Evolutionary conservation across 768 basidiomycete genomes (phyloP).

Genomic region (Tulasnella sp.): DNA sequence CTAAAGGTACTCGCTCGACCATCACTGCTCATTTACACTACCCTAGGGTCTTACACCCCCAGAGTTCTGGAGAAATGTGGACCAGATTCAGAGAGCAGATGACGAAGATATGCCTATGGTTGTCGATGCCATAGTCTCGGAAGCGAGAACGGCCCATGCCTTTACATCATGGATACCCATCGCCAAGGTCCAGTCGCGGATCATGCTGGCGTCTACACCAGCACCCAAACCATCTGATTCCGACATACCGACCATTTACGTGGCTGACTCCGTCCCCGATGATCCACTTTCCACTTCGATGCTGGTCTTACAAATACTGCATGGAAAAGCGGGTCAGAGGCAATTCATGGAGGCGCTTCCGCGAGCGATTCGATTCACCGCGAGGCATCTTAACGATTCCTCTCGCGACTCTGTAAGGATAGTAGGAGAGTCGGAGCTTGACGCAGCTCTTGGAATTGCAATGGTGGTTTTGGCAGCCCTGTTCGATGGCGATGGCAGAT

Average conservation of each 20-base stretch:
- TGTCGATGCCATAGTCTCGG: constrained; percentile 24
- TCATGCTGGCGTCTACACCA: neutral
- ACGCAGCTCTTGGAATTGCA: constrained; percentile 56
- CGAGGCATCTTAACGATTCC: constrained; percentile 31
- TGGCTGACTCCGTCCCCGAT: neutral
- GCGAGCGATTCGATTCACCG: constrained; percentile 41
- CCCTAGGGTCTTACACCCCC: constrained; percentile 64
- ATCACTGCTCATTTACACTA: neutral
- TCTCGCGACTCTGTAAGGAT: constrained; percentile 39
- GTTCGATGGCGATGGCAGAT: constrained; percentile 48
- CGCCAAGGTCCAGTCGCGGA: neutral
- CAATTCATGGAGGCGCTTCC: constrained; percentile 48
- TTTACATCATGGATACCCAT: constrained; percentile 7
- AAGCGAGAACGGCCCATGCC: constrained; percentile 1
- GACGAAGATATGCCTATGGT: neutral
- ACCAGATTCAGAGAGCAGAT: constrained; percentile 37
- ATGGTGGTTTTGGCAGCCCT: constrained; percentile 49
- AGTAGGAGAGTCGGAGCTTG: constrained; percentile 51
- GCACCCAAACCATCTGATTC: neutral
- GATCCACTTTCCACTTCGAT: neutral
- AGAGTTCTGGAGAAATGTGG: constrained; percentile 58
- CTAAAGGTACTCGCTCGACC: neutral
- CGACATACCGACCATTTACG: neutral
- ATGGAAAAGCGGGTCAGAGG: constrained; percentile 49
- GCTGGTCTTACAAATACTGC: constrained; percentile 16